Base-by-base conservation (phyloP, 1,284 basidiomycete genomes). In the Papiliotrema terrestris region DNA sequence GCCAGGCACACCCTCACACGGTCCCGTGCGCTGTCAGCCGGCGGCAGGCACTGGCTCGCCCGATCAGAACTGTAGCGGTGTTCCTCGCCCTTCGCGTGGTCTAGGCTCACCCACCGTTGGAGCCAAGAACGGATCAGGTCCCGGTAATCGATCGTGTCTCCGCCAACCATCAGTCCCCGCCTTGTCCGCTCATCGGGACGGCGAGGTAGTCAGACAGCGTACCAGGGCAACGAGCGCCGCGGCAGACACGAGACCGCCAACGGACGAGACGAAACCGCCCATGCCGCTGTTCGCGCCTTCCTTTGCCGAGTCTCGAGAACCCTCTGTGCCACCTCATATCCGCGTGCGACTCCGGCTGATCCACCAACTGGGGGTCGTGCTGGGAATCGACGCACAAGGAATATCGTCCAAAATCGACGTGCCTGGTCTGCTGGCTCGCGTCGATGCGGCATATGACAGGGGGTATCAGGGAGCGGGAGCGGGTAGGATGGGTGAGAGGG, bases 301-400 rank as follows among this genome's bases (percentile, higher is more conserved):
- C 5, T 56, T 55, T 41, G 48, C 52, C 3, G 58, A 57, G 35
- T 48, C 54, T n/a, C 38, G 54, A 20, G 61, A 65, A 51, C 51
- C 62, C 9, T 43, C 54, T 14, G 64, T 66, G n/a, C 66, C 66
- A 3, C 58, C 60, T 11, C 64, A 68, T 61, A 66, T 68, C 20
- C 55, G 61, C 13, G 26, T 60, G 1, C 44, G 66, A 43, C 52
- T 68, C 2, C 48, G 58, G 17, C 49, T 68, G 2, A 58, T 68
- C 23, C 61, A 66, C 47, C 58, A 62, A 37, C 51, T 68, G 8
- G 64, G 59, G 3, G 57, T 58, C 0, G 56, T 66, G 29, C 51
- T 68, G 14, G 63, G 61, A 8, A 49, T 65, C 15, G 63, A 68
- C 32, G 52, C 62, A 15, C 22, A 56, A 2, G 59, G 51, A 3